Evolutionary conservation across 306 rosid species (phyloP).

Genomic region (Gleditsia sinensis): DNA sequence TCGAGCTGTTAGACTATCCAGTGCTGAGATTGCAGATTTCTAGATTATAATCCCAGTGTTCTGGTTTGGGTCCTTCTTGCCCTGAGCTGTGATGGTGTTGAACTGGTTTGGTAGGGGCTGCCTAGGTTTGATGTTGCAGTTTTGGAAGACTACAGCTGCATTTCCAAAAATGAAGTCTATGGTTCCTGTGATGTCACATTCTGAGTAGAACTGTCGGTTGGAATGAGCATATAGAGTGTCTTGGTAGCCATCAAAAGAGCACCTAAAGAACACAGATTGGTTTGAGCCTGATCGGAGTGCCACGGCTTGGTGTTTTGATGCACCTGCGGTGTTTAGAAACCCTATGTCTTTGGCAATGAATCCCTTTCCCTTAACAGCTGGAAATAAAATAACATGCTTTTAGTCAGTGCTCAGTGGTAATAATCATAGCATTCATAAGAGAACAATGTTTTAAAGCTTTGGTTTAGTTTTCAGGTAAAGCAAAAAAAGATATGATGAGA

Average conservation of each 20-base stretch:
- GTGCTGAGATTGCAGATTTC: conserved; percentile 38
- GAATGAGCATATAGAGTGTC: conserved; percentile 66
- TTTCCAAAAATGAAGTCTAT: conserved; percentile 69
- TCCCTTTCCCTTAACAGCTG: conserved; percentile 59
- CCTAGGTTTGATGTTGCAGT: conserved; percentile 50
- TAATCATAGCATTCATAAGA: background rate
- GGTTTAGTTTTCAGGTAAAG: background rate
- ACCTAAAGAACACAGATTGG: conserved; percentile 45
- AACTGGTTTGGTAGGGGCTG: conserved; percentile 58
- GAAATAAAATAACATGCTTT: background rate
- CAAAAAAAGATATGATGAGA: background rate
- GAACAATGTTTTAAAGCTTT: background rate
- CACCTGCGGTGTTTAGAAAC: conserved; percentile 60
- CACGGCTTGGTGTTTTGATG: too few relatives aligned
- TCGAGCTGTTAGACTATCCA: conserved; percentile 35
- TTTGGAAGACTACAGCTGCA: conserved; percentile 57
- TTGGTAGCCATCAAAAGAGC: conserved; percentile 57
- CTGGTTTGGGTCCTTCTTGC: too few relatives aligned
- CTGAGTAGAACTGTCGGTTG: conserved; percentile 64
- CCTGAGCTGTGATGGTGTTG: conserved; percentile 73
- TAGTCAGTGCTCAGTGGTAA: background rate
- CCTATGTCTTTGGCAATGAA: conserved; percentile 57
- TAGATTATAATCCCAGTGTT: conserved; percentile 64
- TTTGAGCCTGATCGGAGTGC: conserved; percentile 62
- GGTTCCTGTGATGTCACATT: conserved; percentile 56